Base-by-base conservation (phyloP, 176 grass and related monocot genomes). In the Puya raimondii region DNA sequence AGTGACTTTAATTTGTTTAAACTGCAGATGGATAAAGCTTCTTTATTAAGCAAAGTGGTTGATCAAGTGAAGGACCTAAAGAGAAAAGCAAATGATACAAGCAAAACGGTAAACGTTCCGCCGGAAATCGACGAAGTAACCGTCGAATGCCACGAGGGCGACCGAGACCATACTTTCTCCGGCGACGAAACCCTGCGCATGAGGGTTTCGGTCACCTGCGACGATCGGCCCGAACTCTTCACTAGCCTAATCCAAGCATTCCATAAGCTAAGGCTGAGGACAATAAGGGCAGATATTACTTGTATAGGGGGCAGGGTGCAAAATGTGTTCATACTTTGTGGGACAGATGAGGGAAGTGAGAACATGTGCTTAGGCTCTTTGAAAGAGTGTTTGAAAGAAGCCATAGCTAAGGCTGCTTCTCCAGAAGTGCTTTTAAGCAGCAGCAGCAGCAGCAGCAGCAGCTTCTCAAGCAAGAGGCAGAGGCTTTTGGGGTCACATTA, bases 11-110 rank as follows among this genome's bases (percentile, higher is more conserved):
- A 26, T 26, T 1, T 47, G 53, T 0, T 12, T 23, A 63, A 21
- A 47, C 64, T 51, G 67, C 74, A 91, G 88, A 85, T 91, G 88
- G 88, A 91, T 66, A 91, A 91, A 73, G 79, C 88, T 16, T 74
- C 85, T 56, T 70, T 91, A 79, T 16, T 91, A 11, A 82, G 56
- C 23, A 91, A 52, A 71, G 88, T 91, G 53, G 71, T 91, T 10
- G 88, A 91, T 23, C 85, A 91, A 49, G 69, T 91, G 79, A 87
- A 80, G 79, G 69, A 51, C 0, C 81, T 91, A 8, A 91, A 82
- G 76, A 77, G 88, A 67, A 88, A 33, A 73, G 76, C 64, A 67
- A 18, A 26, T 48, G 74, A 68, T 9, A 49, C 57, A 16, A 67
- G 50, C 25, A 52, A 47, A 23, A 27, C 18, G 9, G 66, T 29